Conservation (phyloP, 2,329 filamentous ascomycete genomes). For the Fusarium algeriense region DNA sequence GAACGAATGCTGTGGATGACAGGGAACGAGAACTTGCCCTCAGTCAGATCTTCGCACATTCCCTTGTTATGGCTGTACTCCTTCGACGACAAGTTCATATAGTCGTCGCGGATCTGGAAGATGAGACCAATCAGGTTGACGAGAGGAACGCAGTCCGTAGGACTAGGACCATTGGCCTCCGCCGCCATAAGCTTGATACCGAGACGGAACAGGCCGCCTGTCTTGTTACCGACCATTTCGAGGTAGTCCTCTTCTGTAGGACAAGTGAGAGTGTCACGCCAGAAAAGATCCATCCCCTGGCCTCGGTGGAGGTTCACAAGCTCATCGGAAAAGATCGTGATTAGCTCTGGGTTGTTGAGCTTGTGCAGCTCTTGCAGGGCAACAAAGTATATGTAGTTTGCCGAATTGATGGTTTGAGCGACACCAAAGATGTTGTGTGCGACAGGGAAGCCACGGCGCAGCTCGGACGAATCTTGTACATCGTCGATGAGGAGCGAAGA, state of each 20-base stretch:
- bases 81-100: slow-evolving; percentile 83
- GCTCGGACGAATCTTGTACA: slow-evolving; percentile 83
- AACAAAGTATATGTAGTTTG: slow-evolving; percentile 89
- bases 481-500: slow-evolving; percentile 88
- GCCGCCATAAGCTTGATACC: slow-evolving; percentile 91
- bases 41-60: slow-evolving; percentile 93
- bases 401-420: slow-evolving; percentile 89
- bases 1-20: slow-evolving; percentile 92
- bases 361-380: slow-evolving; percentile 80
- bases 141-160: slow-evolving; percentile 81
- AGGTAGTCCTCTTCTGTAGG: slow-evolving; percentile 90
- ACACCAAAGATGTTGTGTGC: slow-evolving; percentile 88
- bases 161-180: slow-evolving; percentile 63
- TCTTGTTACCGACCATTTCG: slow-evolving; percentile 95
- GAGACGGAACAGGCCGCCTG: slow-evolving; percentile 85
- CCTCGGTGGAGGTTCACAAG: slow-evolving; percentile 86
- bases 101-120: slow-evolving; percentile 94
- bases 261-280: slow-evolving; percentile 86
- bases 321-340: slow-evolving; percentile 83
- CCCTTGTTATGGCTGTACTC: slow-evolving; percentile 91
- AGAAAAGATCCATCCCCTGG: slow-evolving; percentile 92
- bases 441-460: slow-evolving; percentile 84
- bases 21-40: slow-evolving; percentile 97
- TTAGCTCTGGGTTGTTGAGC: slow-evolving; percentile 74
- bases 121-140: slow-evolving; percentile 87